Conservation (phyloP, 257 asterid species). For the Linaria vulgaris region DNA sequence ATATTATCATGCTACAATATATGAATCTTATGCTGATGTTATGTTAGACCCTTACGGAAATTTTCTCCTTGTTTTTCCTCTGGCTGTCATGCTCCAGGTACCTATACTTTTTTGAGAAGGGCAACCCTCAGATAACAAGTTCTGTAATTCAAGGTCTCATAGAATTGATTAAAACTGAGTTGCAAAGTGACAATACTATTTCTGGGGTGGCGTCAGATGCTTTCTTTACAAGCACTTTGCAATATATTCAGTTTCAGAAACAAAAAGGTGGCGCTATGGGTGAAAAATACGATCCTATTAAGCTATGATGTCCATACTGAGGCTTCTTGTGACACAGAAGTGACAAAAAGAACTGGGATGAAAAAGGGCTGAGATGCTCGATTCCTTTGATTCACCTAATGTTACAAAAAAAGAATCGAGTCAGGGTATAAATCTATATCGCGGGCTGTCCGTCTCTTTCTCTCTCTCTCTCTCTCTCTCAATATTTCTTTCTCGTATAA, state of each 20-base stretch:
- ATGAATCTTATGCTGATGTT: background rate
- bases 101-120: slow-evolving; percentile 93
- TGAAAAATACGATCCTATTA: slow-evolving; percentile 74
- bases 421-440: too few relatives aligned
- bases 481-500: too few relatives aligned
- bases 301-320: slow-evolving; percentile 37
- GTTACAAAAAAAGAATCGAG: too few relatives aligned
- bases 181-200: slow-evolving; percentile 64
- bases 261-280: slow-evolving; percentile 96
- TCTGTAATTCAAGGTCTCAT: slow-evolving; percentile 81
- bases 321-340: slow-evolving; percentile 20
- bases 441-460: too few relatives aligned
- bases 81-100: slow-evolving; percentile 55
- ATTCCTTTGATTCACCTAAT: too few relatives aligned
- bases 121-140: slow-evolving; percentile 80
- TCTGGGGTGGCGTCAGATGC: slow-evolving; percentile 62
- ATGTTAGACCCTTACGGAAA: slow-evolving; percentile 5
- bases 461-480: too few relatives aligned
- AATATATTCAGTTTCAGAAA: slow-evolving; percentile 88
- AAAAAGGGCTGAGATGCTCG: slow-evolving; percentile 31
- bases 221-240: slow-evolving; percentile 83
- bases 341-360: background rate
- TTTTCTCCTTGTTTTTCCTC: slow-evolving; percentile 1
- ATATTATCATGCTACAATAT: slow-evolving; percentile 11
- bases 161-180: slow-evolving; percentile 81